Evolutionary conservation across 1,284 basidiomycete species (phyloP), one percentile per base, ranked within the genome.

Genomic region (Apiotrichum porosum): DNA sequence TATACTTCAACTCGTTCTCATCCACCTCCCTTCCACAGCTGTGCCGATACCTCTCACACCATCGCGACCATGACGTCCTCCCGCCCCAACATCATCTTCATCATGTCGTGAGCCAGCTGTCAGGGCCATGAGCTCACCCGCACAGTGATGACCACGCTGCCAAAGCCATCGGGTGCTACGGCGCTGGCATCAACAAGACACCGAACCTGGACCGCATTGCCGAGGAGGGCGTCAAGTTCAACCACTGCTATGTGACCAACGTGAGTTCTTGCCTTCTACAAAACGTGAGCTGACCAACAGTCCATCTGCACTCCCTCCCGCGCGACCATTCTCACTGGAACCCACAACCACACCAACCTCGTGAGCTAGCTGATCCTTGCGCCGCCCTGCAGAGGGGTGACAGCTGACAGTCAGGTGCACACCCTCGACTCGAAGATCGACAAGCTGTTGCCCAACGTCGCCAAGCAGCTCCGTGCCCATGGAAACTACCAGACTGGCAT

Each of bases 181-280:
- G 57, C 26, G 55, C 49, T 10, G 57, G 57, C 28, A 52, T 60
- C 37, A 60, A 60, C 42, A 41, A 53, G 28, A 60, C 58, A 8
- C 58, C 58, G 35, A 42, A 60, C 41, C 41, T 58, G 17, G 58
- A 60, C 42, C 39, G 49, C 10, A 42, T 60, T 13, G 58, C 58
- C 19, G 34, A 52, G 19, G 47, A 56, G 28, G 58, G 58, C 18
- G 55, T 57, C 56, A 43, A 51, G 9, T 60, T 60, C 48, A 51
- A 60, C 36, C 56, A 60, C 43, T 60, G 58, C 52, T 60, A 60
- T 33, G 58, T 60, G 23, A 60, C 58, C 43, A 60, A 60, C 42
- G 26, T 28, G 26, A 28, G 26, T 28, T 28, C 26, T n/a, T n/a
- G n/a, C n/a, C n/a, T n/a, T n/a, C n/a, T n/a, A n/a, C n/a, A n/a